Evolutionary conservation across 805 yeast genomes (phyloP), one percentile per base, ranked within the genome.

Genomic region (Cyberlindnera sargentensis): DNA sequence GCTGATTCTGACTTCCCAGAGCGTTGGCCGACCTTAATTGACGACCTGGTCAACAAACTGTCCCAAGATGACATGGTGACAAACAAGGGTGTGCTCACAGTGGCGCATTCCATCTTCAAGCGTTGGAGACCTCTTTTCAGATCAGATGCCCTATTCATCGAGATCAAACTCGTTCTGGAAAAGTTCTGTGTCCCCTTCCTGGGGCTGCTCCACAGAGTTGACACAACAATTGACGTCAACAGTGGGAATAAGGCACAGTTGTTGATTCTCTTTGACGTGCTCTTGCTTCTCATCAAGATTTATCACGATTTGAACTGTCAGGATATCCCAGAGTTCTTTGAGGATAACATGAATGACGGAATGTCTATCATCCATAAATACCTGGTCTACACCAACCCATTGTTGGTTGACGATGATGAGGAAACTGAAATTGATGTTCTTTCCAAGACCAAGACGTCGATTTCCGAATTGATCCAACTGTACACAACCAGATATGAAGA

Each of bases 1-100:
- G 99, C 99, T 4, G 96, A 90, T 61, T 81, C 89, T 46, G 99
- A 93, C 62, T 93, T 93, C 66, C 99, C 99, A 1, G 83, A 84
- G 34, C 70, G 80, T 40, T 93, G 99, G 99, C 78, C 80, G 2
- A 72, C 75, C 41, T 71, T 93, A 47, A 68, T 88, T 31, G 87
- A 84, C 52, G 84, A 82, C 44, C 71, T 93, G 47, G 86, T 89
- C 0, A 56, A 70, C 2, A 81, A 80, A 57, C 69, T 93, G 38
- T 75, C 82, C 3, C 56, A 63, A 4, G 73, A 72, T n/a, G 88
- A 87, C 57, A 77, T 84, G 72, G 70, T 72, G 10, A 74, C 79
- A 41, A 88, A 89, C 61, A 84, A 82, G 53, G 95, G 96, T 42
- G 90, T 95, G 5, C 68, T 95, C 44, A 75, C 80, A 8, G 98